Conservation (phyloP, 2,329 filamentous ascomycete genomes). For the Alternaria sp. region DNA sequence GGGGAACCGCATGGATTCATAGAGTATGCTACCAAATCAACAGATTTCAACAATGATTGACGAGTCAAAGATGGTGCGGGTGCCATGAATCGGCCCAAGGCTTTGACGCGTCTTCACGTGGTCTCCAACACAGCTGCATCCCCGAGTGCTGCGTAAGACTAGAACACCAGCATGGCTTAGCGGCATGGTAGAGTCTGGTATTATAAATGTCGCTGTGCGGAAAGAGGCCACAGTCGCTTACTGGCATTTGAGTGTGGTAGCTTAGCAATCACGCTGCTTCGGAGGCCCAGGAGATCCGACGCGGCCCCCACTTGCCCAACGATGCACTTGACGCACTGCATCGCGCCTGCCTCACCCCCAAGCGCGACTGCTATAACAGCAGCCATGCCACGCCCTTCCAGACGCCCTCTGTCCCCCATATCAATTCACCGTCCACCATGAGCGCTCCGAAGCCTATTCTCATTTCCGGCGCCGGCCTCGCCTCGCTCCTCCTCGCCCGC, state of each 20-base stretch:
- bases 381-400: constrained; percentile 1
- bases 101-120: neutral
- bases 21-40: neutral
- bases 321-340: neutral
- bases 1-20: neutral
- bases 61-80: neutral
- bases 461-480: constrained; percentile 43
- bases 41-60: neutral
- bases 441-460: constrained; percentile 50
- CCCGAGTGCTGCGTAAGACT: neutral
- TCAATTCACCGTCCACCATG: constrained; percentile 16
- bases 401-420: neutral
- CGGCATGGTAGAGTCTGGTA: neutral
- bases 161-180: neutral
- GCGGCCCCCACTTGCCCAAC: neutral
- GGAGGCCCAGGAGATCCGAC: neutral
- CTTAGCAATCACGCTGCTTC: constrained; percentile 1
- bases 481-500: constrained; percentile 41
- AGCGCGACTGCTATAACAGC: neutral
- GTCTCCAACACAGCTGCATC: neutral
- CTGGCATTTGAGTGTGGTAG: neutral
- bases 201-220: neutral
- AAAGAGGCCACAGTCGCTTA: neutral
- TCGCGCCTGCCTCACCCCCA: neutral
- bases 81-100: neutral